A percentile compares a stretch with the other conserved stretches of the same genome.
phyloP scores from a whole-genome alignment of 1,284 basidiomycete genomes.

The Erythrobasidium hasegawianum region DNA sequence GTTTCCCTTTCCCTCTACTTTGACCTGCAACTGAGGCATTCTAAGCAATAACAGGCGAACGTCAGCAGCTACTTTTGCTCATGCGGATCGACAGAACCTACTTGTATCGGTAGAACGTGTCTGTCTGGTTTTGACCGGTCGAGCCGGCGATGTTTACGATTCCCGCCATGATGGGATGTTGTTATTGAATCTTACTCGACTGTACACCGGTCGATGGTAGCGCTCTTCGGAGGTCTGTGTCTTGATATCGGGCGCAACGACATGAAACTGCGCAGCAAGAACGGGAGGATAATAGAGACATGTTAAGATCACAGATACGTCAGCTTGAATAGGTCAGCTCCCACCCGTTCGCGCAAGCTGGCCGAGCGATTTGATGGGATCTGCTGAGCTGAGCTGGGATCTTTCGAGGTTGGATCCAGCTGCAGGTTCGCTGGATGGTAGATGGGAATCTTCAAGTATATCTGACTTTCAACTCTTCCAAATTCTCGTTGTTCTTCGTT shows the following conservation, averaged over 20 bases:
- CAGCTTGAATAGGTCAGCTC: too few species aligned
- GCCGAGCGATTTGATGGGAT: too few species aligned
- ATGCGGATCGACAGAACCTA: slow-evolving; percentile 26
- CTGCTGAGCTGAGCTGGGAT: too few species aligned
- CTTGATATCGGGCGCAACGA: slow-evolving; percentile 23
- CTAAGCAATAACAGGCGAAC: slow-evolving; percentile 51
- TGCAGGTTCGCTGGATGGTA: too few species aligned
- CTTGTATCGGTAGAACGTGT: slow-evolving; percentile 57
- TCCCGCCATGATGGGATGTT: slow-evolving; percentile 70
- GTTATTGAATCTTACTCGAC: background rate
- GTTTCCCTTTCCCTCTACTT: slow-evolving; percentile 98
- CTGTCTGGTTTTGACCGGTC: slow-evolving; percentile 88
- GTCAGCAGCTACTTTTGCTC: background rate
- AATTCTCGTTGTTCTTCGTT: too few species aligned
- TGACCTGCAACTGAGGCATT: slow-evolving; percentile 92
- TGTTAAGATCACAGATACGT: too few species aligned
- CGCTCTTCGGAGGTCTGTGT: slow-evolving; percentile 18
- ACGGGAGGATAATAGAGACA: too few species aligned
- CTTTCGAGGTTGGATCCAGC: too few species aligned
- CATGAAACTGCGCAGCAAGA: slow-evolving; percentile 29
- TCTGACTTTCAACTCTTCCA: too few species aligned
- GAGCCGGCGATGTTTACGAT: slow-evolving; percentile 72
- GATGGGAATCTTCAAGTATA: too few species aligned
- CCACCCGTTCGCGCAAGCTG: too few species aligned
- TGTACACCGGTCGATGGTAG: slow-evolving; percentile 27